Evolutionary conservation across 176 grass and related monocot genomes (phyloP).

Genomic region (Typha latifolia): DNA sequence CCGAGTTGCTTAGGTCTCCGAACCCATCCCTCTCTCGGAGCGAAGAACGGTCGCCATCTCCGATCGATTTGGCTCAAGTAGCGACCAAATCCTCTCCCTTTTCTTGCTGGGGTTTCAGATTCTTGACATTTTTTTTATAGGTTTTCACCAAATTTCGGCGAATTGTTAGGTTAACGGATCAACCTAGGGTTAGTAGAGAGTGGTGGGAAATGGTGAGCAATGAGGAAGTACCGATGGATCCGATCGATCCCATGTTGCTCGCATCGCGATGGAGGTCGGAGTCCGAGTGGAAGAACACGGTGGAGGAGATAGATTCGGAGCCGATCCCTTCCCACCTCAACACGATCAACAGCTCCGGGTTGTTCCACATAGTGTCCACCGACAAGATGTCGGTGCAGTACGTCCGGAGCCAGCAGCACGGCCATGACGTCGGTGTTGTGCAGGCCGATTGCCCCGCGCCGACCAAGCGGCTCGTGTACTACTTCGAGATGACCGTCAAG

Average conservation of each 20-base stretch:
- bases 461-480: constrained; percentile 52
- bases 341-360: constrained; percentile 89
- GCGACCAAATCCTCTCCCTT: not conserved
- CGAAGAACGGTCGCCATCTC: not conserved
- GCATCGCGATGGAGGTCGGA: constrained; percentile 62
- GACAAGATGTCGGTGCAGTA: constrained; percentile 85
- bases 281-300: constrained; percentile 47
- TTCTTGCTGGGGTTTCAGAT: not conserved
- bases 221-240: constrained; percentile 16
- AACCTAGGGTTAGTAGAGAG: constrained; percentile 1
- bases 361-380: constrained; percentile 69
- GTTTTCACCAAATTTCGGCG: not conserved
- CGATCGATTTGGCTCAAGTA: not conserved
- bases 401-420: constrained; percentile 40
- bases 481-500: constrained; percentile 87
- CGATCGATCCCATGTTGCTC: constrained; percentile 44
- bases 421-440: constrained; percentile 88
- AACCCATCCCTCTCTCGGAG: not conserved
- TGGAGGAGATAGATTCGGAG: constrained; percentile 51
- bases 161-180: not conserved
- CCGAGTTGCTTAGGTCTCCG: no score
- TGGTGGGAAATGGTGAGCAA: constrained; percentile 38
- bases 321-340: constrained; percentile 77
- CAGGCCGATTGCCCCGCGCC: constrained; percentile 73
- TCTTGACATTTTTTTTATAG: not conserved